Evolutionary conservation across 192 early-diverging fungal genomes (phyloP), one percentile per base, ranked within the genome.

Genomic region (Tieghemiomyces parasiticus): DNA sequence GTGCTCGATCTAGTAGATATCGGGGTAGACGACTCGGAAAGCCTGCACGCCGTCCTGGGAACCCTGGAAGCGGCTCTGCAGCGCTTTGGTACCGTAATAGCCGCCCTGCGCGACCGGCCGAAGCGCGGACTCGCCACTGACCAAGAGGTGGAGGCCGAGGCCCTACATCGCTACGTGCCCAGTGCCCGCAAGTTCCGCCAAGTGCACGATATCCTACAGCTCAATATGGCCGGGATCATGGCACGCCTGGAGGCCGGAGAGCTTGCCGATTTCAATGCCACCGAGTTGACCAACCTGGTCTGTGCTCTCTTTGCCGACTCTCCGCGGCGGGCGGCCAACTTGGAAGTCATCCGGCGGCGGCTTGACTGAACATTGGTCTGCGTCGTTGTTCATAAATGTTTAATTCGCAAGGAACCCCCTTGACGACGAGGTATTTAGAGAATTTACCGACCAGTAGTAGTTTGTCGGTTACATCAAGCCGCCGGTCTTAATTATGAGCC

Each of bases 271-370:
- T 58, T 58, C n/a, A 58, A 30, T 4, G 19, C 55, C 34, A 22
- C 3, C 24, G 55, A 58, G 6, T 34, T 58, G n/a, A 35, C 35
- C 35, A 58, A 58, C 55, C n/a, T 58, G n/a, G 12, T 58, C 0
- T 58, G 55, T 20, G 55, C 55, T 19, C 55, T 58, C 16, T 58
- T 58, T 38, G 13, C 55, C 13, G 55, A 58, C n/a, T 58, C 55
- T 0, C 34, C 55, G 6, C 33, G 30, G n/a, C 55, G 55, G 2
- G 33, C 16, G 2, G 32, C 28, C n/a, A 58, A 58, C 35, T 14
- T 58, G 4, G 26, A 16, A 4, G 25, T 33, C 16, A 62, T 62
- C 13, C 48, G 51, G 20, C 31, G 38, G 30, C 26, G 34, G 44
- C 34, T 30, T 4, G 0, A 53, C 33, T 51, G 31, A 29, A n/a